These are phyloP conservation scores for Elongisporangium anandrum DNA, from an alignment of 352 stramenopile genomes.

Conservation along the genomic window DNA sequence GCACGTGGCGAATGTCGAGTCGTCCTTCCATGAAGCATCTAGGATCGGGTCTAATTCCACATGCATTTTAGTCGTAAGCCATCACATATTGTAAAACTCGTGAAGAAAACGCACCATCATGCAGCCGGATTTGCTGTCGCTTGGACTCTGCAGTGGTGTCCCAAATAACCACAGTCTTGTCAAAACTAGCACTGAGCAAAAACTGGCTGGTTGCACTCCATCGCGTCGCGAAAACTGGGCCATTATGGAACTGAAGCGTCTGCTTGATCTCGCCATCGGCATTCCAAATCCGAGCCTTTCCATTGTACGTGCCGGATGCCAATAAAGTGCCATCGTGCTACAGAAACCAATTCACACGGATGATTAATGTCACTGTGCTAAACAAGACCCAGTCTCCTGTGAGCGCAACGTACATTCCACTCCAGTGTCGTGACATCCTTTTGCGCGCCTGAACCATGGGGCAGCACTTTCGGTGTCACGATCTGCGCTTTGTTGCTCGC, in stretches of 20 bases:
- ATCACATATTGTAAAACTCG: too few relatives aligned
- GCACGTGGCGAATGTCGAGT: slow-evolving; percentile 93
- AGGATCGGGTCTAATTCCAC: slow-evolving; percentile 88
- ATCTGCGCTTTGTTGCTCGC: slow-evolving; percentile 24
- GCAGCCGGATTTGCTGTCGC: slow-evolving; percentile 93
- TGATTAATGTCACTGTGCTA: neutral
- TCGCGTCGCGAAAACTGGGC: slow-evolving; percentile 78
- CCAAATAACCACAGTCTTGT: slow-evolving; percentile 86
- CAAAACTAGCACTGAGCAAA: slow-evolving; percentile 77
- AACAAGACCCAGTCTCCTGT: neutral
- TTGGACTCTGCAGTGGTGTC: slow-evolving; percentile 87
- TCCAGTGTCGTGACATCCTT: slow-evolving; percentile 98
- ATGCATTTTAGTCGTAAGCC: too few relatives aligned
- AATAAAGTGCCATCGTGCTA: slow-evolving; percentile 88
- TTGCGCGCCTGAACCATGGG: slow-evolving; percentile 85
- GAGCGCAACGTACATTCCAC: slow-evolving; percentile 87
- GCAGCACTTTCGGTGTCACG: slow-evolving; percentile 48
- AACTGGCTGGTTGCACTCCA: slow-evolving; percentile 79
- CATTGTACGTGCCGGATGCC: slow-evolving; percentile 95
- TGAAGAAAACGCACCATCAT: too few relatives aligned
- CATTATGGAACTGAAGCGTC: slow-evolving; percentile 80
- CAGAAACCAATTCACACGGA: slow-evolving; percentile 4
- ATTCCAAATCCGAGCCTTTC: slow-evolving; percentile 82
- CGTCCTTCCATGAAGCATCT: slow-evolving; percentile 93
- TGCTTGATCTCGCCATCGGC: slow-evolving; percentile 77